These are phyloP conservation scores for Mucor plumbeus DNA, from an alignment of 371 early-diverging fungal genomes.

Conservation along the genomic window DNA sequence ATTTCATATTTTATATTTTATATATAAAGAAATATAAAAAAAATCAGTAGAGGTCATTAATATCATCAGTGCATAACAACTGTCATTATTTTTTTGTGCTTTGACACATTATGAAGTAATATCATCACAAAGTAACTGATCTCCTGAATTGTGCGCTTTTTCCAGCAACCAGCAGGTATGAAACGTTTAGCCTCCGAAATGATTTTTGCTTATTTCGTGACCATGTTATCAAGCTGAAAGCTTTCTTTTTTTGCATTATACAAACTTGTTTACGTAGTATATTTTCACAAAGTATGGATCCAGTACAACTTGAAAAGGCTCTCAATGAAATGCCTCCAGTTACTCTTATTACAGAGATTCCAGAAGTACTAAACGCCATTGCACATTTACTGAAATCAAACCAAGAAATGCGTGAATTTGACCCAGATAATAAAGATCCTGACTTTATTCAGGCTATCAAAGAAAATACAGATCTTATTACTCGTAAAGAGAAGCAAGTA, in stretches of 20 bases:
- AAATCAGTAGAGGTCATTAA: too few species aligned
- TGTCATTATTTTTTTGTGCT: too few species aligned
- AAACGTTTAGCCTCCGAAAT: background rate
- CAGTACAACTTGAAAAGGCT: slow-evolving; percentile 34
- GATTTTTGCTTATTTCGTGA: background rate
- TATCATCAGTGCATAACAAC: too few species aligned
- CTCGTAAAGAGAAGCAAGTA: slow-evolving; percentile 43
- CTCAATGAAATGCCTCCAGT: slow-evolving; percentile 39
- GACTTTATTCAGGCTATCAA: slow-evolving; percentile 42
- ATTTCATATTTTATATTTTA: too few species aligned
- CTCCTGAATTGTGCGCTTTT: too few species aligned
- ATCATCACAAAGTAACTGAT: too few species aligned
- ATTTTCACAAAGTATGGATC: slow-evolving; percentile 23
- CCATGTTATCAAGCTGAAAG: background rate
- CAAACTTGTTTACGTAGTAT: background rate
- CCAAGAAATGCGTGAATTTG: slow-evolving; percentile 45
- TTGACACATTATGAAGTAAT: too few species aligned
- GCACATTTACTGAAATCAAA: slow-evolving; percentile 44
- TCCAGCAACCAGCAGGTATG: too few species aligned
- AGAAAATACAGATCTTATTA: slow-evolving; percentile 44
- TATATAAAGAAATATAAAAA: too few species aligned
- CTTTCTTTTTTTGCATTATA: background rate
- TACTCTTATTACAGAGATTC: slow-evolving; percentile 48
- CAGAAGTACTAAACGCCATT: slow-evolving; percentile 47
- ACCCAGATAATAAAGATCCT: slow-evolving; percentile 36